Evolutionary conservation across 192 early-diverging fungal genomes (phyloP).

Genomic region (Geosiphon pyriformis): DNA sequence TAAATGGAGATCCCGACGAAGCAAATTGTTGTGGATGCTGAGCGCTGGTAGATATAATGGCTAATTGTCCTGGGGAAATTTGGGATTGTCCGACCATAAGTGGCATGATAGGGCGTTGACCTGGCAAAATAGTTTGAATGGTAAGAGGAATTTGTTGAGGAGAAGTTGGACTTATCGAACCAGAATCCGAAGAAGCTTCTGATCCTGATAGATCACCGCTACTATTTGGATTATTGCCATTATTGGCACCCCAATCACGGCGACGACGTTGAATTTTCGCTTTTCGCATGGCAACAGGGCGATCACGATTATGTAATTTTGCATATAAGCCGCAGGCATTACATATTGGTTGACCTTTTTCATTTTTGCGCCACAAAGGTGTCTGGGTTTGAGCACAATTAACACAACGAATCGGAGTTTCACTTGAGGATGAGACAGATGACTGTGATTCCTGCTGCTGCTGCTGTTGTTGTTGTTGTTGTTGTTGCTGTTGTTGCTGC

Average conservation of each 20-base stretch:
- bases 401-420: constrained; percentile 35
- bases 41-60: background rate
- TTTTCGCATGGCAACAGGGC: constrained; percentile 80
- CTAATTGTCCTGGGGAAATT: background rate
- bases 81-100: constrained; percentile 8
- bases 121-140: constrained; percentile 12
- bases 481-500: constrained; percentile 7
- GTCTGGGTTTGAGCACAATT: constrained; percentile 72
- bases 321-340: constrained; percentile 85
- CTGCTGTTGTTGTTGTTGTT: constrained; percentile 23
- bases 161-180: constrained; percentile 13
- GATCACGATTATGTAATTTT: constrained; percentile 84
- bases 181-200: constrained; percentile 2
- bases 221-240: constrained; percentile 19
- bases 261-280: constrained; percentile 54
- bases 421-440: constrained; percentile 8
- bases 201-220: constrained; percentile 12
- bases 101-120: constrained; percentile 22
- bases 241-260: constrained; percentile 42
- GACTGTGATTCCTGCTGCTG: constrained; percentile 23
- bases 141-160: constrained; percentile 14
- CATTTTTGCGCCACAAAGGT: constrained; percentile 76
- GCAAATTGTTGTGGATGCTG: background rate
- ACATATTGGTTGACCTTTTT: constrained; percentile 67
- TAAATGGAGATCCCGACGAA: background rate